Conservation (phyloP, 2,329 filamentous ascomycete genomes). For the Cladosporium colombiae region DNA sequence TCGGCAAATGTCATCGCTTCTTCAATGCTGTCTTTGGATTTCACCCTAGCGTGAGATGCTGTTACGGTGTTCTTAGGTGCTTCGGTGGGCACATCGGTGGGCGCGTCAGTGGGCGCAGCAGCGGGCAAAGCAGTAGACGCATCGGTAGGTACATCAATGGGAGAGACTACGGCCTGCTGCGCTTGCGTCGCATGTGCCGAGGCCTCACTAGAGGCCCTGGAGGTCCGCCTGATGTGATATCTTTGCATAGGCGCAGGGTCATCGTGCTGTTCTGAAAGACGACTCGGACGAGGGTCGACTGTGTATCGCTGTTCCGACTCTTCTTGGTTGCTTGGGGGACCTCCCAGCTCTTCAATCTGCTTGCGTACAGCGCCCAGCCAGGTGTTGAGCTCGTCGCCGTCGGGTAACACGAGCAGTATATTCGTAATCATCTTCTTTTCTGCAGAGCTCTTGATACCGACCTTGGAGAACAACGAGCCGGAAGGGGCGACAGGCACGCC, state of each 20-base stretch:
- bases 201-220: neutral
- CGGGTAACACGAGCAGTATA: slow-evolving; percentile 72
- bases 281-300: neutral
- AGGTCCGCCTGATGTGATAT: slow-evolving; percentile 11
- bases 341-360: slow-evolving; percentile 70
- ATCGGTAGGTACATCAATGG: neutral
- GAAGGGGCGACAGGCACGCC: slow-evolving; percentile 51
- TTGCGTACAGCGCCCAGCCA: slow-evolving; percentile 71
- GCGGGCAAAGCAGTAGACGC: neutral
- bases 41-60: neutral
- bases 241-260: slow-evolving; percentile 1
- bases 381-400: slow-evolving; percentile 70
- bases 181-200: neutral
- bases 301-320: neutral
- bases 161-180: neutral
- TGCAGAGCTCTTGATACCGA: slow-evolving; percentile 55
- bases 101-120: neutral
- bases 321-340: neutral
- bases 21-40: slow-evolving; percentile 6
- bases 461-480: slow-evolving; percentile 65
- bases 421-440: slow-evolving; percentile 52
- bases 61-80: neutral
- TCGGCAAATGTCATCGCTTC: slow-evolving; percentile 14
- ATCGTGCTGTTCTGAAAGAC: neutral
- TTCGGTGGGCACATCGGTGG: neutral